Evolutionary conservation across 495 filamentous ascomycete species (phyloP).

Genomic region (Podospora appendiculata): DNA sequence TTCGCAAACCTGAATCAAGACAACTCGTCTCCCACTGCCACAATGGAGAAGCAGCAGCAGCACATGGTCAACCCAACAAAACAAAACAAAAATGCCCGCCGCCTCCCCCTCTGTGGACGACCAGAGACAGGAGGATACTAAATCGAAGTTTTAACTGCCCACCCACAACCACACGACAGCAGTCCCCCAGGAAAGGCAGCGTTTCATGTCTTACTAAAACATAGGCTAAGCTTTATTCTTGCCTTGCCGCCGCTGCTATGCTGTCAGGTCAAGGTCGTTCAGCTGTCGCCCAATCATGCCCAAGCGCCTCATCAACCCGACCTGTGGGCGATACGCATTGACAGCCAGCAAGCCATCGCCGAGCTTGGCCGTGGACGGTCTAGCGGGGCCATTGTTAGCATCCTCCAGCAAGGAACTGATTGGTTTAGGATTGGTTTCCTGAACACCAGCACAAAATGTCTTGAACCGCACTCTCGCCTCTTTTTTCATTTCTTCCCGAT

Average conservation of each 20-base stretch:
- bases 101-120: too few species aligned
- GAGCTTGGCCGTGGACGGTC: neutral
- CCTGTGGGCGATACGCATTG: slow-evolving; percentile 11
- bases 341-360: neutral
- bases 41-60: too few species aligned
- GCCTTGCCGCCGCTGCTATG: slow-evolving; percentile 8
- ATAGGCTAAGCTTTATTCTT: neutral
- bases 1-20: neutral
- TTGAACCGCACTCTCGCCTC: neutral
- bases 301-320: neutral
- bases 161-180: too few species aligned
- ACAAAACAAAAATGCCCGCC: too few species aligned
- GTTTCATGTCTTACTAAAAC: neutral
- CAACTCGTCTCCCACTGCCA: too few species aligned
- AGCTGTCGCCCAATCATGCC: neutral
- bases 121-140: too few species aligned
- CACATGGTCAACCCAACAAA: too few species aligned
- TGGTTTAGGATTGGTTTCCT: too few species aligned
- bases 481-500: too few species aligned
- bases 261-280: neutral
- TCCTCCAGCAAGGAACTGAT: neutral
- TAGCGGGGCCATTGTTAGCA: neutral
- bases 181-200: neutral
- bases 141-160: too few species aligned
- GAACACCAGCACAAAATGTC: too few species aligned